Evolutionary conservation across 2,329 filamentous ascomycete genomes (phyloP).

Genomic region (Thielaviopsis musarum): DNA sequence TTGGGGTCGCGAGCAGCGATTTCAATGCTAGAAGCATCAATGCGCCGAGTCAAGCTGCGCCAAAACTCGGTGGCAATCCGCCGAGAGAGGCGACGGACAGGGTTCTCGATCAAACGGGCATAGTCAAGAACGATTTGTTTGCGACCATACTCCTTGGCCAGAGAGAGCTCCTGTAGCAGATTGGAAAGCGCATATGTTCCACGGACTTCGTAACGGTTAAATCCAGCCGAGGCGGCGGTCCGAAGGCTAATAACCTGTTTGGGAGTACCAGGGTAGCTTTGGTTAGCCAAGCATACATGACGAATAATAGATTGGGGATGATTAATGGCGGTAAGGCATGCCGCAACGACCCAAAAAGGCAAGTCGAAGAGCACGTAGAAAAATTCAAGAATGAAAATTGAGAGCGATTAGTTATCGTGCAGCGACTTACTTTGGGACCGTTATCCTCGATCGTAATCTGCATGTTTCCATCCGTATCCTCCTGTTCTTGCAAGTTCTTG

Average conservation of each 20-base stretch:
- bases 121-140: conserved; percentile 86
- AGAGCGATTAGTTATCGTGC: neutral
- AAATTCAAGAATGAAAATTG: neutral
- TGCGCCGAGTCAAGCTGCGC: conserved; percentile 75
- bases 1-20: conserved; percentile 80
- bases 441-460: conserved; percentile 96
- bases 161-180: conserved; percentile 79
- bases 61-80: conserved; percentile 85
- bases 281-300: conserved; percentile 12
- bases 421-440: conserved; percentile 58
- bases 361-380: neutral
- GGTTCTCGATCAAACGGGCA: conserved; percentile 83
- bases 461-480: conserved; percentile 87
- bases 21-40: conserved; percentile 77
- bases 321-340: neutral
- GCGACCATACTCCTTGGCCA: conserved; percentile 79
- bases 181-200: conserved; percentile 98
- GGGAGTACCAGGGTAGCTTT: neutral
- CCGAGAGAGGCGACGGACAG: conserved; percentile 70
- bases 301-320: neutral
- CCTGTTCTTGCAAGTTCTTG: conserved; percentile 59
- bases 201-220: conserved; percentile 77
- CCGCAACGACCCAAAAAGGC: conserved; percentile 2
- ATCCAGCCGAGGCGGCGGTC: conserved; percentile 70
- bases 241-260: conserved; percentile 60